Conservation (phyloP, 441 rosid genomes). For the Oxalis stricta region DNA sequence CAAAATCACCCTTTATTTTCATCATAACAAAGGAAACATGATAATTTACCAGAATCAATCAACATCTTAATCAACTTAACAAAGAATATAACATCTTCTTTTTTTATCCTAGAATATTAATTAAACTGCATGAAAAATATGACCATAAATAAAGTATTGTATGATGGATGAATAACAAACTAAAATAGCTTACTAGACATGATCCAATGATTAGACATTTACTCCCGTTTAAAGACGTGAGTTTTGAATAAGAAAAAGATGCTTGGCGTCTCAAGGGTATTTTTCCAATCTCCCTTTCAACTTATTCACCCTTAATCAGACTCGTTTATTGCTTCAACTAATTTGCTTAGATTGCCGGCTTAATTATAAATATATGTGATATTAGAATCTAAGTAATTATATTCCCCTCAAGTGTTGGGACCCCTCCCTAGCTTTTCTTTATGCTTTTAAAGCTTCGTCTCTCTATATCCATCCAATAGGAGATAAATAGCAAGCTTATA, state of each 20-base stretch:
- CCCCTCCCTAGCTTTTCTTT: constrained; percentile 60
- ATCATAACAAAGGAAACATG: constrained; percentile 65
- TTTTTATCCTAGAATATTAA: no score
- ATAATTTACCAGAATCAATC: constrained; percentile 18
- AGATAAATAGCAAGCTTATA: constrained; percentile 40
- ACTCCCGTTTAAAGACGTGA: no score
- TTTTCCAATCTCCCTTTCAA: constrained; percentile 37
- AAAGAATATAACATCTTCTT: no score
- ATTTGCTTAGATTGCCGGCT: constrained; percentile 37
- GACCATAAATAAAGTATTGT: constrained; percentile 8
- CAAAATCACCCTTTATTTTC: constrained; percentile 41
- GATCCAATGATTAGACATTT: no score
- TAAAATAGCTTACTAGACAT: no score
- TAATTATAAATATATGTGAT: constrained; percentile 55
- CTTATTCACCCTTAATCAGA: constrained; percentile 56
- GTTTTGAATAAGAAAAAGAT: constrained; percentile 43
- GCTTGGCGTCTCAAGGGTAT: constrained; percentile 59
- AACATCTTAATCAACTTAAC: not conserved
- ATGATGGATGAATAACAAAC: no score
- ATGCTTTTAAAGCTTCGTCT: constrained; percentile 49
- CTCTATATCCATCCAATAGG: constrained; percentile 45
- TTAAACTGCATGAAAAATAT: constrained; percentile 1
- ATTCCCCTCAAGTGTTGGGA: constrained; percentile 24
- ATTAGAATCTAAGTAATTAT: no score
- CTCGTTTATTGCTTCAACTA: constrained; percentile 70